A percentile compares a stretch with the other conserved stretches of the same genome.
These are phyloP conservation scores for Lactarius vividus DNA, from an alignment of 768 basidiomycete genomes.

Conservation along the genomic window DNA sequence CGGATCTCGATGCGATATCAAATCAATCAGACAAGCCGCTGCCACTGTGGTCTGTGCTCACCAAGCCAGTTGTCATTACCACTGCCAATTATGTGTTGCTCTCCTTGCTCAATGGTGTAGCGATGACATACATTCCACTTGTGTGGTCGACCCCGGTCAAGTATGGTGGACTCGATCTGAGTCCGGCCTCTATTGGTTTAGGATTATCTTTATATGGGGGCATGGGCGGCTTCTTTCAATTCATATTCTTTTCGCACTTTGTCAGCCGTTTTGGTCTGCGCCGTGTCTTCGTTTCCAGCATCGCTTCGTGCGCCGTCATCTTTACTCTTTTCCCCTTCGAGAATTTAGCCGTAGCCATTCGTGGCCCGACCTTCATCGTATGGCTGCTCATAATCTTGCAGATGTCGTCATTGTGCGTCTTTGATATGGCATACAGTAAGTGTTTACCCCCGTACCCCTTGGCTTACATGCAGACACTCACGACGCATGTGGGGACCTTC, in stretches of 20 bases:
- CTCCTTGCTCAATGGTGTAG: slow-evolving; percentile 43
- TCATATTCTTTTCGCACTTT: slow-evolving; percentile 38
- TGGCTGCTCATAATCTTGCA: neutral
- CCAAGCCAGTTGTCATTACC: slow-evolving; percentile 37
- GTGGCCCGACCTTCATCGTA: neutral
- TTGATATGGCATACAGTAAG: slow-evolving; percentile 3
- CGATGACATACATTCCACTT: slow-evolving; percentile 42
- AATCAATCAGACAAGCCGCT: slow-evolving; percentile 14
- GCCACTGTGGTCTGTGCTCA: slow-evolving; percentile 34
- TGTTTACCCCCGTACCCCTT: neutral
- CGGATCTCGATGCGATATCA: neutral
- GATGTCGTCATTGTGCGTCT: neutral
- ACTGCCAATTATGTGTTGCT: slow-evolving; percentile 43
- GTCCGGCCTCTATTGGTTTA: slow-evolving; percentile 39
- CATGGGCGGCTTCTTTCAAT: slow-evolving; percentile 39
- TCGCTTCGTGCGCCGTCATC: slow-evolving; percentile 30
- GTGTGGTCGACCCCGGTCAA: slow-evolving; percentile 38
- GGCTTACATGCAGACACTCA: neutral
- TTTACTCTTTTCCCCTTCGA: slow-evolving; percentile 33
- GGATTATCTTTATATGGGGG: slow-evolving; percentile 38
- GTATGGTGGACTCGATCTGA: slow-evolving; percentile 33
- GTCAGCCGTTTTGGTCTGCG: slow-evolving; percentile 38
- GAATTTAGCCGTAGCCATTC: neutral
- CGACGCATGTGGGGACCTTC: slow-evolving; percentile 22
- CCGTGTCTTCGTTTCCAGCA: slow-evolving; percentile 31